Evolutionary conservation across 805 yeast genomes (phyloP).

Genomic region (Brettanomyces nanus): DNA sequence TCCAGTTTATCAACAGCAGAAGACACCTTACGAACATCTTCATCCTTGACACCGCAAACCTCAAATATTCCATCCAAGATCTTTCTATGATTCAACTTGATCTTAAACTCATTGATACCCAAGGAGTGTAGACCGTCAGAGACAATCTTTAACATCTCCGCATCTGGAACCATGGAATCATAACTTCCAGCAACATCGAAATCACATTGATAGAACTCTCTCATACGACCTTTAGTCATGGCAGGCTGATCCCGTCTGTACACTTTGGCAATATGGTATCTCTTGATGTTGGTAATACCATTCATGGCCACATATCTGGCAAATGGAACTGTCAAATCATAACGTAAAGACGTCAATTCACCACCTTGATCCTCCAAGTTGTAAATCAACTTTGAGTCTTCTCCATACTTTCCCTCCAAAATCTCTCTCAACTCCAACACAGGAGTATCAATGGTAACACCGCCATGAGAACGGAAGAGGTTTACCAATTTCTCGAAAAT

Average conservation of each 20-base stretch:
- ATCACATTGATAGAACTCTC: slow-evolving; percentile 99
- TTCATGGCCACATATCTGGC: slow-evolving; percentile 97
- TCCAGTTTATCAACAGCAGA: slow-evolving; percentile 96
- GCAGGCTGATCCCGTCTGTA: slow-evolving; percentile 99
- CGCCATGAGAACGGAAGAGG: slow-evolving; percentile 92
- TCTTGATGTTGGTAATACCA: slow-evolving; percentile 78
- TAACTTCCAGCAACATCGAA: slow-evolving; percentile 92
- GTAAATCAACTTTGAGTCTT: slow-evolving; percentile 93
- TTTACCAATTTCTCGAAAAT: slow-evolving; percentile 65
- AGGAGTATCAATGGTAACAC: slow-evolving; percentile 97
- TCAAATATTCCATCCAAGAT: slow-evolving; percentile 92
- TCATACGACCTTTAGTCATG: slow-evolving; percentile 99
- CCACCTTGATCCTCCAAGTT: slow-evolving; percentile 99
- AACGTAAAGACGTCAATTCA: slow-evolving; percentile 88
- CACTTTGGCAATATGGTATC: slow-evolving; percentile 96
- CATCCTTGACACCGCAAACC: slow-evolving; percentile 89
- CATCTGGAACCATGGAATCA: slow-evolving; percentile 94
- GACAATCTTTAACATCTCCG: slow-evolving; percentile 73
- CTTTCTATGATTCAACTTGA: slow-evolving; percentile 92
- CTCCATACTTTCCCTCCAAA: slow-evolving; percentile 95
- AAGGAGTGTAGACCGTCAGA: slow-evolving; percentile 79
- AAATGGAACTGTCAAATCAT: slow-evolving; percentile 96
- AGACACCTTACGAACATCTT: slow-evolving; percentile 87
- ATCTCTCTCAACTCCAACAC: slow-evolving; percentile 95
- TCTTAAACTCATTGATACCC: slow-evolving; percentile 83